phyloP scores from a whole-genome alignment of 257 asterid species.

The Henckelia pumila region DNA sequence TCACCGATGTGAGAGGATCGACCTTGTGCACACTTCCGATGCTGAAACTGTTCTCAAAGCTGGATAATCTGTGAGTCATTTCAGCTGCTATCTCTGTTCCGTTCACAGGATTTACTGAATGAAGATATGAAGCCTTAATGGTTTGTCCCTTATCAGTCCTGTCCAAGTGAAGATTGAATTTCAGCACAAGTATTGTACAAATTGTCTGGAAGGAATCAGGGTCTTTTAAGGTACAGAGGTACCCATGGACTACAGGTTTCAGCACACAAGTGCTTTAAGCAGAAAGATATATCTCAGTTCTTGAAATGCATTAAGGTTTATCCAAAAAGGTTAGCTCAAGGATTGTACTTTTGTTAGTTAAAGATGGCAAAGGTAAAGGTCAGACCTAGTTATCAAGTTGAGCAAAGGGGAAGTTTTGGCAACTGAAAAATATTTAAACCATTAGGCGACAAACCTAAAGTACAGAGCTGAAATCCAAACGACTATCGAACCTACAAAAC shows the following conservation, averaged over 20 bases:
- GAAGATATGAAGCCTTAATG: conserved; percentile 73
- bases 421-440: too few relatives aligned
- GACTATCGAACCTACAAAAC: too few relatives aligned
- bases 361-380: neutral
- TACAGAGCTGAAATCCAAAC: too few relatives aligned
- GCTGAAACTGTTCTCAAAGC: conserved; percentile 62
- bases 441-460: too few relatives aligned
- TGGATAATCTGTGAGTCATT: conserved; percentile 65
- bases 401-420: neutral
- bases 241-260: neutral
- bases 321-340: neutral
- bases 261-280: neutral
- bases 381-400: neutral
- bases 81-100: conserved; percentile 84
- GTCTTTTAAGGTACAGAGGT: too few relatives aligned
- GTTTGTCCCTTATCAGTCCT: conserved; percentile 84
- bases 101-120: conserved; percentile 42
- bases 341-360: neutral
- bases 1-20: conserved; percentile 58
- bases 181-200: conserved; percentile 16
- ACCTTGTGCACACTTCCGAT: conserved; percentile 60
- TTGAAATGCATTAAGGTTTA: neutral
- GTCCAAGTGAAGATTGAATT: neutral
- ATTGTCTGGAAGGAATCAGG: neutral
- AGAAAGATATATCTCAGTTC: too few relatives aligned